phyloP scores from a whole-genome alignment of 1,284 basidiomycete genomes.

The Pseudozyma pruni region DNA sequence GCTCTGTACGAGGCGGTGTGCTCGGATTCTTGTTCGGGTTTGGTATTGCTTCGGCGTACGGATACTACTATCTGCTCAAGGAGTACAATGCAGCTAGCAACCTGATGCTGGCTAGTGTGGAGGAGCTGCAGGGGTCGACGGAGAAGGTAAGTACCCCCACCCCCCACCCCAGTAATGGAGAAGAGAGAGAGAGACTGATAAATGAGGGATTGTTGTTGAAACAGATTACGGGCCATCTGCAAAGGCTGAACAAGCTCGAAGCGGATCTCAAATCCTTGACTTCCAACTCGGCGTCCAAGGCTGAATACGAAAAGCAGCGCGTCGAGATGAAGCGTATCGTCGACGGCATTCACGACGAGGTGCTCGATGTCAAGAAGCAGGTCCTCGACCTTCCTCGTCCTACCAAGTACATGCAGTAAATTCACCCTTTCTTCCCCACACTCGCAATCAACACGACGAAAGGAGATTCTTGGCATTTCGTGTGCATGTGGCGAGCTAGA shows the following conservation, averaged over 20 bases:
- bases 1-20: constrained; percentile 67
- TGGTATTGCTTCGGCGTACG: constrained; percentile 79
- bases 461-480: no score
- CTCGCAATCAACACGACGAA: no score
- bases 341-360: constrained; percentile 52
- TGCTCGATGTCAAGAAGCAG: constrained; percentile 45
- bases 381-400: constrained; percentile 46
- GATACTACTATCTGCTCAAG: constrained; percentile 85
- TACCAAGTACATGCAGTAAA: constrained; percentile 53
- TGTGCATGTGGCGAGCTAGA: constrained; percentile 1
- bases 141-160: constrained; percentile 74
- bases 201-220: not conserved
- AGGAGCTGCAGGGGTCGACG: constrained; percentile 84
- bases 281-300: constrained; percentile 21
- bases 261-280: constrained; percentile 47
- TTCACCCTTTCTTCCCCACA: not conserved
- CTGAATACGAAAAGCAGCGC: constrained; percentile 38
- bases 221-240: constrained; percentile 47
- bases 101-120: constrained; percentile 83
- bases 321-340: constrained; percentile 46
- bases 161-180: not conserved
- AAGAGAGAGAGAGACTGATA: not conserved
- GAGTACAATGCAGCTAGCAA: constrained; percentile 88
- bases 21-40: constrained; percentile 90
- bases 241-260: constrained; percentile 49